Base-by-base conservation (phyloP, 2,329 filamentous ascomycete species). In the Trichoderma harzianum region DNA sequence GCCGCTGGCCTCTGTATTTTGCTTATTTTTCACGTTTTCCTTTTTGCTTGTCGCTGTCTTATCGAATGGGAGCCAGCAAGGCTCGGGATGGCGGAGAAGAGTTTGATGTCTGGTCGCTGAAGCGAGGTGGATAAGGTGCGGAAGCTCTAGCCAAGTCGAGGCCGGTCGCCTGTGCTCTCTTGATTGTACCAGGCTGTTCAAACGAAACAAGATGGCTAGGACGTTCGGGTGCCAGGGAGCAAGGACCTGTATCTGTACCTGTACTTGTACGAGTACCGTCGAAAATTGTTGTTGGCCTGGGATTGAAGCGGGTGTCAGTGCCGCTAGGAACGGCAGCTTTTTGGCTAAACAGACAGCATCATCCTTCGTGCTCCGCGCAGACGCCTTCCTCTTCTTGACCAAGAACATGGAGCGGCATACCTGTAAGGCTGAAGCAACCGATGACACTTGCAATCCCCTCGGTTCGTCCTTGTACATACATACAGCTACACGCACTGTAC, bases 291-390 rank as follows among this genome's bases (percentile, higher is more conserved):
- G 63, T 66, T 66, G 63, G 62, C 21, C 64, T 24, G 36, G 63
- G 47, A 65, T 53, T 14, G 28, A 24, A 32, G 47, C 43, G 43
- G 64, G 47, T 67, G 64, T 51, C 64, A 36, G n/a, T 14, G 47
- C 64, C 64, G 51, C 64, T 67, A 67, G 16, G 10, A 36, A 67
- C 64, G 64, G 64, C 64, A 67, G 32, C 64, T 18, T 67, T 57
- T 39, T 67, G 64, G 64, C 47, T 67, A 67, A 67, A 67, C 47
- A 67, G 47, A 67, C 47, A 67, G 47, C 47, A 57, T 53, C 47
- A 55, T 36, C 64, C 53, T 67, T 34, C 32, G 21, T 12, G 16
- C 43, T 66, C 30, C 63, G 30, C 26, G 60, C 60, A 58, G n/a
- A 32, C 64, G 64, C 64, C 53, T 58, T 58, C 32, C 64, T 67